Percentiles rank a stretch among this genome's conserved stretches.
These are phyloP conservation scores for Mycosphaerella sp. DNA, from an alignment of 2,329 filamentous ascomycete genomes.

Conservation along the genomic window DNA sequence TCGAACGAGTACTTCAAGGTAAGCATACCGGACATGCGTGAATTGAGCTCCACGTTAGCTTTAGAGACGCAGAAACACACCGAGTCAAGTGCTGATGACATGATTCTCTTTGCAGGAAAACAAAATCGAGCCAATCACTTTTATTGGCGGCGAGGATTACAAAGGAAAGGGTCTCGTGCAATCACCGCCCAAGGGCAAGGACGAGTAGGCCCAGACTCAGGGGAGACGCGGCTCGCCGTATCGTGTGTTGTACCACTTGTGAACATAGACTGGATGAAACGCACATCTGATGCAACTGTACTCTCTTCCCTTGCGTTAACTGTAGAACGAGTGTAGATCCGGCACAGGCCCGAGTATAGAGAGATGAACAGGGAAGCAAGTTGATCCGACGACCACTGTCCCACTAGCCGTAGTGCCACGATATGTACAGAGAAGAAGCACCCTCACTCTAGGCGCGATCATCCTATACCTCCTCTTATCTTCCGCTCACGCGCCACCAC, in stretches of 20 bases:
- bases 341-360: conserved; percentile 13
- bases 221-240: conserved; percentile 10
- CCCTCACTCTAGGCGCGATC: not conserved
- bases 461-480: not conserved
- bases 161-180: conserved; percentile 68
- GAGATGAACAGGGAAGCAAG: conserved; percentile 4
- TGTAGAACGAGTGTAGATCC: conserved; percentile 16
- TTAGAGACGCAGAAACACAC: not conserved
- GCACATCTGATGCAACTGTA: conserved; percentile 13
- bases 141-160: conserved; percentile 74
- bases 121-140: conserved; percentile 79
- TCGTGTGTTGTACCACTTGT: conserved; percentile 16
- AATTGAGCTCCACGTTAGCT: not conserved
- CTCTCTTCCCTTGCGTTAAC: conserved; percentile 20
- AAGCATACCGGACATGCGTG: conserved; percentile 34
- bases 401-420: conserved; percentile 10
- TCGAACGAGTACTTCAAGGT: conserved; percentile 92
- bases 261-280: conserved; percentile 15
- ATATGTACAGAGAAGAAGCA: conserved; percentile 17
- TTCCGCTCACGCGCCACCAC: not conserved
- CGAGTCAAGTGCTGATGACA: conserved; percentile 4
- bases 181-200: conserved; percentile 37
- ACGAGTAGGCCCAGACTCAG: conserved; percentile 17
- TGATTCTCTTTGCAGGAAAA: conserved; percentile 53
- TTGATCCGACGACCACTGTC: conserved; percentile 14